Evolutionary conservation across 257 asterid species (phyloP).

Genomic region (Nicotiana sylvestris): DNA sequence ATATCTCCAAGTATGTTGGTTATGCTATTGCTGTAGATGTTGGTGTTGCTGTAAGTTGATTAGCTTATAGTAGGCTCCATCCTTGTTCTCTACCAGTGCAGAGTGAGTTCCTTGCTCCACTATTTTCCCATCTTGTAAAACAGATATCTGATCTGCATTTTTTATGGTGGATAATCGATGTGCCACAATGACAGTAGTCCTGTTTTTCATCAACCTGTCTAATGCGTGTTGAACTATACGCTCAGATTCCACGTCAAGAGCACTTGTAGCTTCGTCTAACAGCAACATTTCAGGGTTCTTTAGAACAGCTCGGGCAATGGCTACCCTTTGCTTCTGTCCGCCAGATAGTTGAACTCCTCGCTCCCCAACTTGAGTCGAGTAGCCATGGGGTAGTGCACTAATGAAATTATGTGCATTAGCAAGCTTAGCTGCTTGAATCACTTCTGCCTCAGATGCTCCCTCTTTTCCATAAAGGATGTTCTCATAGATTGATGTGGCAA

Average conservation of each 20-base stretch:
- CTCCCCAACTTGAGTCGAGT: conserved; percentile 72
- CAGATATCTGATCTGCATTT: conserved; percentile 66
- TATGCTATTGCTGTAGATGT: conserved; percentile 22
- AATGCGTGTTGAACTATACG: conserved; percentile 66
- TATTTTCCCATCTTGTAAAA: conserved; percentile 73
- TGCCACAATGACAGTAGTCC: conserved; percentile 71
- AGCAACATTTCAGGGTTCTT: conserved; percentile 71
- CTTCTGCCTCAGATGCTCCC: conserved; percentile 82
- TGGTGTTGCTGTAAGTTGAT: conserved; percentile 59
- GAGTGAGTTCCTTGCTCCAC: conserved; percentile 77
- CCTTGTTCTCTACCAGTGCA: conserved; percentile 54
- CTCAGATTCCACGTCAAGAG: conserved; percentile 75
- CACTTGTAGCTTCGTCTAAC: conserved; percentile 81
- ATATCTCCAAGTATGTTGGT: conserved; percentile 10
- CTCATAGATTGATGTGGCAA: conserved; percentile 82
- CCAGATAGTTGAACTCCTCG: conserved; percentile 84
- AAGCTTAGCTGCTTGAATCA: conserved; percentile 84
- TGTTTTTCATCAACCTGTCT: conserved; percentile 65
- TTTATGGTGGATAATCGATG: conserved; percentile 67
- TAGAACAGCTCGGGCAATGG: conserved; percentile 76
- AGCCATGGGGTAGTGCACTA: conserved; percentile 84
- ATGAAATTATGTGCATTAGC: conserved; percentile 89
- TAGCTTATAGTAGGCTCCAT: conserved; percentile 66
- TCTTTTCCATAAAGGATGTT: conserved; percentile 92
- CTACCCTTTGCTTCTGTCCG: conserved; percentile 83